Evolutionary conservation across 768 basidiomycete genomes (phyloP).

Genomic region (Tylopilus felleus): DNA sequence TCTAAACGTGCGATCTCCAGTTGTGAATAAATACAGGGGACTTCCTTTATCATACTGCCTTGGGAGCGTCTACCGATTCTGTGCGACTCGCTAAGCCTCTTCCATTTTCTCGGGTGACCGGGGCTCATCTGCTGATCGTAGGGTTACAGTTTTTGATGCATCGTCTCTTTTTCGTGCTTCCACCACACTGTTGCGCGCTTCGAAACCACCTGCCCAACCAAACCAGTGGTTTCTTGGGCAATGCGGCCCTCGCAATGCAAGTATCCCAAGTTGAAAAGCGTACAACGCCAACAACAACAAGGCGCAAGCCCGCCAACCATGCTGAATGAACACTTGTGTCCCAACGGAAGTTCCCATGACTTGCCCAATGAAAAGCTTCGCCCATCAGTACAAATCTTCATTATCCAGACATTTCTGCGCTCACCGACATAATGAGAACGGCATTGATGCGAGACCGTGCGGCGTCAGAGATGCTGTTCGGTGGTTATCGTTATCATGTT

Average conservation of each 20-base stretch:
- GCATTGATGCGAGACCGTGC: constrained; percentile 77
- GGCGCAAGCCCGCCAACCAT: constrained; percentile 71
- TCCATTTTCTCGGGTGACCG: constrained; percentile 9
- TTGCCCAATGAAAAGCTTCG: constrained; percentile 68
- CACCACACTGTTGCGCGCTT: constrained; percentile 40
- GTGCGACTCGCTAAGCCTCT: neutral
- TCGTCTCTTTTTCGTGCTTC: constrained; percentile 5
- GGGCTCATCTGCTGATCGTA: neutral
- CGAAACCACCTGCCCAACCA: constrained; percentile 58
- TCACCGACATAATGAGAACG: constrained; percentile 64
- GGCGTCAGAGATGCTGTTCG: constrained; percentile 32
- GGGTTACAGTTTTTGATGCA: neutral
- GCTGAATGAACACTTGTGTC: constrained; percentile 61
- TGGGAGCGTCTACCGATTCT: neutral
- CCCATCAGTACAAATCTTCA: neutral
- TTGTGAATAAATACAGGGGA: neutral
- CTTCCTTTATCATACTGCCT: neutral
- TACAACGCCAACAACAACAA: constrained; percentile 58
- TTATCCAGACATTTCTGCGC: constrained; percentile 10
- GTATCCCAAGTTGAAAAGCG: constrained; percentile 51
- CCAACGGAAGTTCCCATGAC: constrained; percentile 79
- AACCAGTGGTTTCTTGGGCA: constrained; percentile 47
- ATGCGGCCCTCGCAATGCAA: constrained; percentile 70
- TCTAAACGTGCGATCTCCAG: neutral
- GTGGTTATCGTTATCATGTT: constrained; percentile 2